phyloP scores from a whole-genome alignment of 257 asterid species.

The Apocynum venetum region DNA sequence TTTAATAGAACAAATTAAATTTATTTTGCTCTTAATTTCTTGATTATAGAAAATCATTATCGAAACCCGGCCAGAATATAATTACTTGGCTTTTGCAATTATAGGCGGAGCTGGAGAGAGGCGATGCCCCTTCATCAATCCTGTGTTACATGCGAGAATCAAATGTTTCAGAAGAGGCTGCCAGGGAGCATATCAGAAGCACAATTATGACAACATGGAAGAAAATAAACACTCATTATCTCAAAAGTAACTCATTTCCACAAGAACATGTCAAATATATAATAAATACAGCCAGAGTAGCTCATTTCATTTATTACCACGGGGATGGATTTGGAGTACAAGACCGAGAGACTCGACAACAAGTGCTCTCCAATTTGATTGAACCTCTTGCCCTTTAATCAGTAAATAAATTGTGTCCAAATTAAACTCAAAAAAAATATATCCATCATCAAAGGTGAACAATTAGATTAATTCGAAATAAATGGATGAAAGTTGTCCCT shows the following conservation, averaged over 20 bases:
- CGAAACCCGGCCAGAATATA: too few relatives aligned
- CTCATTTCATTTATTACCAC: slow-evolving; percentile 43
- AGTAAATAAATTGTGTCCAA: too few relatives aligned
- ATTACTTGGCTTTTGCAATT: too few relatives aligned
- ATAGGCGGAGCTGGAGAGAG: slow-evolving; percentile 60
- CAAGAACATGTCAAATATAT: slow-evolving; percentile 20
- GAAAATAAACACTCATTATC: slow-evolving; percentile 33
- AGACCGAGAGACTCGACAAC: slow-evolving; percentile 34
- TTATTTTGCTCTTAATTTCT: too few relatives aligned
- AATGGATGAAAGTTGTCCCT: too few relatives aligned
- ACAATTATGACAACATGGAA: slow-evolving; percentile 35
- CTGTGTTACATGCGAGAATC: slow-evolving; percentile 53
- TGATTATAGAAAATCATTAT: too few relatives aligned
- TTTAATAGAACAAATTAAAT: too few relatives aligned
- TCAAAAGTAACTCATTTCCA: background rate
- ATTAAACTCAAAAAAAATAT: too few relatives aligned
- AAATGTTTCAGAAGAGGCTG: slow-evolving; percentile 36
- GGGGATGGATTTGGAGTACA: slow-evolving; percentile 68
- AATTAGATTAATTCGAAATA: too few relatives aligned
- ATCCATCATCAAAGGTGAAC: too few relatives aligned
- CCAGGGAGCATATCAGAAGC: slow-evolving; percentile 33
- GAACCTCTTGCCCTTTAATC: slow-evolving; percentile 26
- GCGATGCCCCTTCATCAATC: slow-evolving; percentile 58
- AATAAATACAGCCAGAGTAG: slow-evolving; percentile 42
- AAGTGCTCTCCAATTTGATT: slow-evolving; percentile 46